phyloP scores from a whole-genome alignment of 73 alveolate species.

The Paramecium primaurelia region DNA sequence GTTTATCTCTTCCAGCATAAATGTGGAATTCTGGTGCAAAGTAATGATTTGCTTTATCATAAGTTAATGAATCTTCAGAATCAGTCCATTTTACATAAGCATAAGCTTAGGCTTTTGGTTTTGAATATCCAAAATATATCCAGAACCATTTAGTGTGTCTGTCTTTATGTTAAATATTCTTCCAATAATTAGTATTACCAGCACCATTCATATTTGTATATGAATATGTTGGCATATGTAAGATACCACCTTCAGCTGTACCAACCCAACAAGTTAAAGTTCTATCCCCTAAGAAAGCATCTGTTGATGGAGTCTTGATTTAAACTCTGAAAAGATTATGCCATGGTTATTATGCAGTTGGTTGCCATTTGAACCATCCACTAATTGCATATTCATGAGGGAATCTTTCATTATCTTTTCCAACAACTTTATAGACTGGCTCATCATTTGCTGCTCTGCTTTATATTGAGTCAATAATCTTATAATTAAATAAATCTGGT shows the following conservation, averaged over 20 bases:
- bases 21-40: constrained; percentile 16
- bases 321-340: constrained; percentile 44
- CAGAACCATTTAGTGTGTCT: constrained; percentile 28
- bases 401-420: constrained; percentile 9
- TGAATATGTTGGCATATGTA: constrained; percentile 53
- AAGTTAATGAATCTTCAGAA: not conserved
- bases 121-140: not conserved
- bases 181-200: constrained; percentile 44
- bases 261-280: constrained; percentile 26
- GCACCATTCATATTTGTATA: constrained; percentile 48
- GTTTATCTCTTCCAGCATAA: constrained; percentile 23
- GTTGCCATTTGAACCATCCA: constrained; percentile 58
- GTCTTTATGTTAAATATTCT: constrained; percentile 20
- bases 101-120: not conserved
- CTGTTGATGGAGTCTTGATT: constrained; percentile 18
- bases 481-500: not conserved
- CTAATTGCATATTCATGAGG: constrained; percentile 44
- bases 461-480: not conserved
- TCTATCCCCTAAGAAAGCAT: constrained; percentile 23
- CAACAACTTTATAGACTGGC: constrained; percentile 20
- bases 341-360: constrained; percentile 54
- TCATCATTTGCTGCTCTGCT: constrained; percentile 9
- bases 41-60: constrained; percentile 14
- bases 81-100: not conserved
- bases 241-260: constrained; percentile 19